Conservation (phyloP, 129 eudicot species). For the Rutidosis leptorrhynchoides region DNA sequence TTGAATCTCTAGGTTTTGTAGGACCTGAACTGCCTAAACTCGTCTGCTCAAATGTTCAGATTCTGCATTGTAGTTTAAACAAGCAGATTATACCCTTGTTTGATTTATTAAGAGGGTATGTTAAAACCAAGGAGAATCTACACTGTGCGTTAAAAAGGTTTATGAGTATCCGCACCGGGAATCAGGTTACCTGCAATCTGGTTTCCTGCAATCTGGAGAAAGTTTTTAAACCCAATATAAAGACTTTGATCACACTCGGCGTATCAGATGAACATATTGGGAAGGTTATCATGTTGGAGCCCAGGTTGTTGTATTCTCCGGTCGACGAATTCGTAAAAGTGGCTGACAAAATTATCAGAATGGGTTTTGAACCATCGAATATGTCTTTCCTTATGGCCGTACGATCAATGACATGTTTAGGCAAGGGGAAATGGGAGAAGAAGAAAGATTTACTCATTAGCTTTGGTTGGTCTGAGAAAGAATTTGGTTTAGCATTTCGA, state of each 20-base stretch:
- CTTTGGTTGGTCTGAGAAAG: conserved; percentile 40
- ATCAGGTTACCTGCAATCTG: no score
- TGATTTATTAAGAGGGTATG: no score
- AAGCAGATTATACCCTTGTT: no score
- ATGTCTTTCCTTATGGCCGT: conserved; percentile 8
- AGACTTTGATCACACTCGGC: conserved; percentile 7
- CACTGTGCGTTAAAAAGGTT: no score
- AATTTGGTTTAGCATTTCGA: conserved; percentile 14
- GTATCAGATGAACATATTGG: neutral
- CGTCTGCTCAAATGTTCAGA: neutral
- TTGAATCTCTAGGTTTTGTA: conserved; percentile 11
- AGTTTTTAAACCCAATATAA: no score
- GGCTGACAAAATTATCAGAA: conserved; percentile 9
- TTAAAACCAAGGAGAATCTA: no score
- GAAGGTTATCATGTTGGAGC: neutral
- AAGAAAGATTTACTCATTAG: conserved; percentile 27
- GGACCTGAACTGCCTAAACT: neutral
- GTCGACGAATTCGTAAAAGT: neutral
- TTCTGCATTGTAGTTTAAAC: conserved; percentile 21
- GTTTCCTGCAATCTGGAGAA: no score
- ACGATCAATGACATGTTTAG: conserved; percentile 13
- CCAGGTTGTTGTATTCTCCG: neutral
- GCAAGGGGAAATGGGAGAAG: conserved; percentile 33
- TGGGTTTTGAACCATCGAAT: conserved; percentile 19
- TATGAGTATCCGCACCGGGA: no score